Base-by-base conservation (phyloP, 805 yeast genomes). In the Pichia paraexigua region DNA sequence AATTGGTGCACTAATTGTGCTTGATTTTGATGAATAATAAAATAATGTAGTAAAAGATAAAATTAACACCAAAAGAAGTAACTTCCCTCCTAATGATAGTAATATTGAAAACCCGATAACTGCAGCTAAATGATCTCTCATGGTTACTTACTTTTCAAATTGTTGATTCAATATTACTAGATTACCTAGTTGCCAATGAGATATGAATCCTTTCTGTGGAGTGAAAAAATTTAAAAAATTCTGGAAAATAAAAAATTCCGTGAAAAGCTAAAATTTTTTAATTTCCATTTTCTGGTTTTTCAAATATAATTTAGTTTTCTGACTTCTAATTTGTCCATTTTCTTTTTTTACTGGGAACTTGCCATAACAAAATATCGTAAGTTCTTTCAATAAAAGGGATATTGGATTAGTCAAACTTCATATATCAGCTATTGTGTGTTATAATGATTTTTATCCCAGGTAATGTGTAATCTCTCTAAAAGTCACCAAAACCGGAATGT, bases 61-160 rank as follows among this genome's bases (percentile, higher is more conserved):
- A 28, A 50, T 42, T 2, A 50, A 20, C 2, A 11, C 35, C 15
- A 50, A 22, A 10, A 50, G 40, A 2, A 35, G 25, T 18, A 46
- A 17, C 40, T 45, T 50, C 20, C 53, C 53, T 15, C 53, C 53
- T 2, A 50, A 20, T 27, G 10, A 11, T 5, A 50, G 40, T n/a
- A 50, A 24, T 20, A 50, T 17, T 15, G 28, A 13, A 18, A 45
- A 22, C 13, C 40, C 52, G 15, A 24, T 3, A 3, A 41, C 18
- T 20, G 49, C 44, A 10, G 17, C 20, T 12, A 45, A 20, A 20
- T 41, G 46, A 17, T 49, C 52, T 24, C 46, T 45, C 52, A 49
- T 49, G 9, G 11, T 35, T 10, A 13, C 7, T 12, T 30, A 15
- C 12, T 30, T 13, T 30, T 3, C n/a, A 30, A 12, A 5, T 30